Conservation (phyloP, 129 eudicot species). For the Centella asiatica region DNA sequence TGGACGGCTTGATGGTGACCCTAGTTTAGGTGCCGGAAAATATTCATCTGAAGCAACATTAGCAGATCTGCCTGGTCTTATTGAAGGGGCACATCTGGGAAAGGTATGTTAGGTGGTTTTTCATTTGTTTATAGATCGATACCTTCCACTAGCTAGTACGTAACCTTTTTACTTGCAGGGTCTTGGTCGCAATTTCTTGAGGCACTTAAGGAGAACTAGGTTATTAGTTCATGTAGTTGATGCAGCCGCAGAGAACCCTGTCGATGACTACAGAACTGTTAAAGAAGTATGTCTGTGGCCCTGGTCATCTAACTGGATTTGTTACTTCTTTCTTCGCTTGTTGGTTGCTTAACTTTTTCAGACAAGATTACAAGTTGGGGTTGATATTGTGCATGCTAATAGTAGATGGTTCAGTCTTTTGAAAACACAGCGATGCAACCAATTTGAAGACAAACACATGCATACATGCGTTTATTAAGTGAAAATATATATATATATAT, state of each 20-base stretch:
- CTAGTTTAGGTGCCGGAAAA: constrained; percentile 73
- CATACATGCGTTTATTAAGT: too few species aligned
- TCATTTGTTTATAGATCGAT: background rate
- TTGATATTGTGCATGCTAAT: too few species aligned
- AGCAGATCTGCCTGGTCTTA: constrained; percentile 97
- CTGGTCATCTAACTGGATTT: background rate
- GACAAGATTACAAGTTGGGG: too few species aligned
- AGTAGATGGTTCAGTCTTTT: too few species aligned
- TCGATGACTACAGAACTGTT: constrained; percentile 76
- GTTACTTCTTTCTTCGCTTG: background rate
- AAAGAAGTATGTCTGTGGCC: constrained; percentile 67
- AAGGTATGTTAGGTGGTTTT: constrained; percentile 42
- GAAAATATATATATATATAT: too few species aligned
- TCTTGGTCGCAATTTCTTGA: constrained; percentile 90
- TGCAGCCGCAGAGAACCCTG: constrained; percentile 78
- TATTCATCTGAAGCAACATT: constrained; percentile 91
- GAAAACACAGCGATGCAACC: too few species aligned
- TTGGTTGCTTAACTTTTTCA: too few species aligned
- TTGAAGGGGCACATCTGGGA: constrained; percentile 96
- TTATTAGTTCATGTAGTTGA: constrained; percentile 93
- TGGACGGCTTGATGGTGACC: constrained; percentile 98
- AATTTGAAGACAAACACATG: too few species aligned
- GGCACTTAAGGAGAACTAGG: constrained; percentile 91
- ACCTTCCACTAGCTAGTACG: constrained; percentile 8
- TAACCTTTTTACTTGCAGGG: constrained; percentile 43